Conservation (phyloP, 768 basidiomycete genomes). For the Mycena floridula region DNA sequence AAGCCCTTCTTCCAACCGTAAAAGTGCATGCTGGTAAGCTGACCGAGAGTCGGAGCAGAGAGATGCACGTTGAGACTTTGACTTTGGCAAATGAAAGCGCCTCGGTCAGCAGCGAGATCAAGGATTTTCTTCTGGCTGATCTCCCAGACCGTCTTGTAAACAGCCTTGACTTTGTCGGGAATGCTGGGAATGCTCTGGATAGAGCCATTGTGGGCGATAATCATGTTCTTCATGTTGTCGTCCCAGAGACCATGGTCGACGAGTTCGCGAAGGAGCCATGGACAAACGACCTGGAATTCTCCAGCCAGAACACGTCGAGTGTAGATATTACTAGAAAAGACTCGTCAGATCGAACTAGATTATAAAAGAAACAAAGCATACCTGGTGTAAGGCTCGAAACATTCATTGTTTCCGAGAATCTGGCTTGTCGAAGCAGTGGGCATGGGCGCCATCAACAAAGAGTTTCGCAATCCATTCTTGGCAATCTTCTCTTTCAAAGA, state of each 20-base stretch:
- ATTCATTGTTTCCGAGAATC: conserved; percentile 97
- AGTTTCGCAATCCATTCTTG: conserved; percentile 79
- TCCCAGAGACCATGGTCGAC: conserved; percentile 95
- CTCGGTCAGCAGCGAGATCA: conserved; percentile 97
- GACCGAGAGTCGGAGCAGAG: conserved; percentile 81
- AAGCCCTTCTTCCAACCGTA: conserved; percentile 99
- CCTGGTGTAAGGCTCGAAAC: conserved; percentile 98
- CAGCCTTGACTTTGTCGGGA: conserved; percentile 88
- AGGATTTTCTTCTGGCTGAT: conserved; percentile 98
- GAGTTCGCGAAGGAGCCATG: conserved; percentile 97
- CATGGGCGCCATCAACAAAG: conserved; percentile 93
- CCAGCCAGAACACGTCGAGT: conserved; percentile 98
- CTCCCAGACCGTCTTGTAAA: conserved; percentile 99
- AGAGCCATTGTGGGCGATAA: conserved; percentile 93
- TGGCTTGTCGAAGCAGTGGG: conserved; percentile 98
- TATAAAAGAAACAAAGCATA: conserved; percentile 21
- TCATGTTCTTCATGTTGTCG: conserved; percentile 98
- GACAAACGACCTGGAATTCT: conserved; percentile 99
- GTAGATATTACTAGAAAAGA: conserved; percentile 81
- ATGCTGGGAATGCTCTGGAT: conserved; percentile 84
- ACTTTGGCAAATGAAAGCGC: conserved; percentile 95
- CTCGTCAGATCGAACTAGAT: conserved; percentile 7
- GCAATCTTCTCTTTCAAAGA: conserved; percentile 82
- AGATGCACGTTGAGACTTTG: conserved; percentile 94
- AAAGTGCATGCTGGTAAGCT: conserved; percentile 95